Evolutionary conservation across 306 rosid species (phyloP).

Genomic region (Comarum palustre): DNA sequence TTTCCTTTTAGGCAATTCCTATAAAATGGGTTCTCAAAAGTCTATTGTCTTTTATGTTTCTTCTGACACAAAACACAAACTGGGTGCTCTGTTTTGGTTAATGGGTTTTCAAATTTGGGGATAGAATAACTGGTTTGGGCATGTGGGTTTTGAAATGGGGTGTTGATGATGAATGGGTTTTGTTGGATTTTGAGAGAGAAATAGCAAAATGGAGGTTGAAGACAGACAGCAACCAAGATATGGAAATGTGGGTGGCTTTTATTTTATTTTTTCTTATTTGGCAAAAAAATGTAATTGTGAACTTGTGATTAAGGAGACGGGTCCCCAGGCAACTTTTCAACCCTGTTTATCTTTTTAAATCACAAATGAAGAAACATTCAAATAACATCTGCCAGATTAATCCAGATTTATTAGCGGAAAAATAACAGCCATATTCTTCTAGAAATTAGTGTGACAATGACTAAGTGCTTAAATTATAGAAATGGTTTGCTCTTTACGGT

Average conservation of each 20-base stretch:
- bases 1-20: conserved; percentile 25
- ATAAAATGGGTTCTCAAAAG: neutral
- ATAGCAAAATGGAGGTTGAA: conserved; percentile 20
- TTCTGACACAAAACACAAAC: neutral
- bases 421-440: neutral
- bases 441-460: neutral
- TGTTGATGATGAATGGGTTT: conserved; percentile 4
- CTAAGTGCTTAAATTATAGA: too few relatives aligned
- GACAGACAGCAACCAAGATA: conserved; percentile 19
- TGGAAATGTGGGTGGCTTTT: conserved; percentile 20
- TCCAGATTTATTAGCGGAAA: neutral
- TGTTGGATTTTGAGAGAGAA: conserved; percentile 26
- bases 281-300: neutral
- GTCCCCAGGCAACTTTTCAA: conserved; percentile 11
- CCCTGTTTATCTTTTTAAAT: neutral
- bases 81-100: neutral
- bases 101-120: conserved; percentile 9
- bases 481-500: too few relatives aligned
- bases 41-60: neutral
- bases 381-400: neutral
- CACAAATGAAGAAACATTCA: neutral
- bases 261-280: neutral
- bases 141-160: conserved; percentile 17
- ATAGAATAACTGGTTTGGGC: neutral
- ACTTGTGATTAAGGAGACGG: neutral